Conservation (phyloP, 1,284 basidiomycete genomes). For the Puccinia coronata region DNA sequence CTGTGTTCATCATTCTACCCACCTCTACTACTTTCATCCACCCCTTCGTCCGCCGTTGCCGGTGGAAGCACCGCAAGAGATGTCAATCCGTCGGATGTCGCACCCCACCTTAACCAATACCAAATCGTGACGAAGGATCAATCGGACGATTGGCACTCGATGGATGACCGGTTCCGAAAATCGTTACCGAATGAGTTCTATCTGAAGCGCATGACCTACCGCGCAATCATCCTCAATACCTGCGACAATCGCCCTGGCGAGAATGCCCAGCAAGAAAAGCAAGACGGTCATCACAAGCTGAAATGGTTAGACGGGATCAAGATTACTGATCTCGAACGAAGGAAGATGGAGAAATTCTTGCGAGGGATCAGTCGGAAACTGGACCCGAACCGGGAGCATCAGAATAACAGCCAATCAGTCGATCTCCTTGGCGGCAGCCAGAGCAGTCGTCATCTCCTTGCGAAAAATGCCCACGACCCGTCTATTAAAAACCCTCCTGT, state of each 20-base stretch:
- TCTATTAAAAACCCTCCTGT: background rate
- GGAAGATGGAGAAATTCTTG: slow-evolving; percentile 51
- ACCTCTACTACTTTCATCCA: slow-evolving; percentile 69
- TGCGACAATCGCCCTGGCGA: background rate
- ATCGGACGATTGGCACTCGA: slow-evolving; percentile 53
- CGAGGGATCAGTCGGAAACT: slow-evolving; percentile 49
- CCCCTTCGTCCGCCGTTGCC: slow-evolving; percentile 68
- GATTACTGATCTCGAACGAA: slow-evolving; percentile 60
- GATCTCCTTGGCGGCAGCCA: background rate
- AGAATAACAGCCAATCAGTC: background rate
- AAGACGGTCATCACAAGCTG: slow-evolving; percentile 59
- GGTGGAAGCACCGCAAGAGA: slow-evolving; percentile 50
- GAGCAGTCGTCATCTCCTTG: background rate
- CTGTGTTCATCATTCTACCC: slow-evolving; percentile 92
- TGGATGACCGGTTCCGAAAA: slow-evolving; percentile 81
- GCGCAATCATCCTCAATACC: slow-evolving; percentile 77
- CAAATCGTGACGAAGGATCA: slow-evolving; percentile 42
- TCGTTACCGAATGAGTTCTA: slow-evolving; percentile 83
- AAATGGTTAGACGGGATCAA: slow-evolving; percentile 77
- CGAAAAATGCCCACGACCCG: background rate
- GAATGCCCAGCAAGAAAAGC: background rate
- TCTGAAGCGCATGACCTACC: slow-evolving; percentile 78
- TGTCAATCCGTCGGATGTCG: slow-evolving; percentile 41
- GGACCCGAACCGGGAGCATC: slow-evolving; percentile 16
- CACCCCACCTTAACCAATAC: slow-evolving; percentile 49